These are phyloP conservation scores for Sugiyamaella sp. DNA, from an alignment of 1,139 yeast species.

Conservation along the genomic window DNA sequence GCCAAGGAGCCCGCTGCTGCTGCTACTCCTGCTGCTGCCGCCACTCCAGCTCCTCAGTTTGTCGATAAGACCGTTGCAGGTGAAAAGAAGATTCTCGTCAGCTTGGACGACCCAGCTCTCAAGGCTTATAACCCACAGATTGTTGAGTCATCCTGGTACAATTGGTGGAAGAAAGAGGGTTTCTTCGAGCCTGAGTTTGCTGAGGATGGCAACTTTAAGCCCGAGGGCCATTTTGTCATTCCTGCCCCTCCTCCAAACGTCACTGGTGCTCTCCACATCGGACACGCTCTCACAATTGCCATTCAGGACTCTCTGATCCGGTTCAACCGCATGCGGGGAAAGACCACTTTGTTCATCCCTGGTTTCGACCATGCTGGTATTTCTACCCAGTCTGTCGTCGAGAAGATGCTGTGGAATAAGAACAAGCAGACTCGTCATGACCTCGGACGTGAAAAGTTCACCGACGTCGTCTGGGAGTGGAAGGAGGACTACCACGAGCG, in stretches of 20 bases:
- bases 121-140: conserved; percentile 91
- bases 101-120: conserved; percentile 88
- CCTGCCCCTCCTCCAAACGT: conserved; percentile 99
- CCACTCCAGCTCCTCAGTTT: conserved; percentile 70
- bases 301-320: conserved; percentile 93
- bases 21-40: conserved; percentile 52
- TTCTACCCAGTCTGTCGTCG: conserved; percentile 98
- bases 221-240: conserved; percentile 83
- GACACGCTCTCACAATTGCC: conserved; percentile 95
- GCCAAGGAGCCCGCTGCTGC: conserved; percentile 41
- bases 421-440: conserved; percentile 93
- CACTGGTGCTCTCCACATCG: conserved; percentile 98
- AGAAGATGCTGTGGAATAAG: conserved; percentile 89
- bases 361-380: conserved; percentile 99
- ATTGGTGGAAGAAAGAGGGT: conserved; percentile 94
- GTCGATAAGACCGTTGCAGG: conserved; percentile 83
- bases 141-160: conserved; percentile 97
- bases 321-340: conserved; percentile 96
- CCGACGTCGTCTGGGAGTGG: conserved; percentile 97
- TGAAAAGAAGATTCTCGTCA: conserved; percentile 82
- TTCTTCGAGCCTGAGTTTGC: conserved; percentile 86
- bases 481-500: conserved; percentile 88
- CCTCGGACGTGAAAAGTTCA: conserved; percentile 87
- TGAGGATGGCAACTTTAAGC: conserved; percentile 70
- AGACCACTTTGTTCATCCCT: conserved; percentile 88